These are phyloP conservation scores for Fomitiporia mediterranea DNA, from an alignment of 1,284 basidiomycete genomes.

Conservation along the genomic window DNA sequence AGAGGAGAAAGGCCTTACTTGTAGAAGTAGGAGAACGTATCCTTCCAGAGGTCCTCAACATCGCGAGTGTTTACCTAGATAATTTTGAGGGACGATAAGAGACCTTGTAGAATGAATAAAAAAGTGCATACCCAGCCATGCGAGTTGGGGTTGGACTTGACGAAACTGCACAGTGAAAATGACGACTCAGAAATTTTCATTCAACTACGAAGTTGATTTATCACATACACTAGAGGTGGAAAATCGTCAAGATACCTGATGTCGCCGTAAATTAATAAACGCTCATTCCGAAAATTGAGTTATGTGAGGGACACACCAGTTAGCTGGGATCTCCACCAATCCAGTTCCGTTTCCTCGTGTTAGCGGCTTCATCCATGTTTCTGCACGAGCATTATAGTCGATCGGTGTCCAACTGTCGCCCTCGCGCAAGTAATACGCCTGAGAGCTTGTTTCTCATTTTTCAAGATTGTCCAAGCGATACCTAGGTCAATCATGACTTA, in stretches of 20 bases:
- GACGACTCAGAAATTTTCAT: not conserved
- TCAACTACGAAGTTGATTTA: not conserved
- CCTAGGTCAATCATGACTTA: constrained; percentile 26
- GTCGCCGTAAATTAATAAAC: not conserved
- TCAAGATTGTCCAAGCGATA: not conserved
- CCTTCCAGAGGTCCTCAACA: constrained; percentile 75
- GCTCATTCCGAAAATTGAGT: not conserved
- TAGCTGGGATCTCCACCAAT: constrained; percentile 68
- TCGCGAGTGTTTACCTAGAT: constrained; percentile 59
- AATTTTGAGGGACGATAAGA: not conserved
- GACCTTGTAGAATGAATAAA: not conserved
- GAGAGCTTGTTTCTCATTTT: constrained; percentile 41
- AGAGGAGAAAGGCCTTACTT: constrained; percentile 31
- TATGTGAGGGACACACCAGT: constrained; percentile 42
- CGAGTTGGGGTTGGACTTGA: constrained; percentile 59
- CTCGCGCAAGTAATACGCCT: constrained; percentile 66
- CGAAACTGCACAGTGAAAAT: constrained; percentile 42
- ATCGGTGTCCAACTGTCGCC: constrained; percentile 75
- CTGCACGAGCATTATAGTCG: constrained; percentile 55
- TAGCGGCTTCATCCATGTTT: constrained; percentile 76
- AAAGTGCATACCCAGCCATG: constrained; percentile 53
- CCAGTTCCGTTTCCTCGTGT: constrained; percentile 61
- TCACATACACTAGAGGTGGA: constrained; percentile 60
- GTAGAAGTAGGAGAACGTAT: constrained; percentile 68
- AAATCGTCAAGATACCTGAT: constrained; percentile 60